Conservation (phyloP, 1,284 basidiomycete species). For the Cryptococcus sp. region DNA sequence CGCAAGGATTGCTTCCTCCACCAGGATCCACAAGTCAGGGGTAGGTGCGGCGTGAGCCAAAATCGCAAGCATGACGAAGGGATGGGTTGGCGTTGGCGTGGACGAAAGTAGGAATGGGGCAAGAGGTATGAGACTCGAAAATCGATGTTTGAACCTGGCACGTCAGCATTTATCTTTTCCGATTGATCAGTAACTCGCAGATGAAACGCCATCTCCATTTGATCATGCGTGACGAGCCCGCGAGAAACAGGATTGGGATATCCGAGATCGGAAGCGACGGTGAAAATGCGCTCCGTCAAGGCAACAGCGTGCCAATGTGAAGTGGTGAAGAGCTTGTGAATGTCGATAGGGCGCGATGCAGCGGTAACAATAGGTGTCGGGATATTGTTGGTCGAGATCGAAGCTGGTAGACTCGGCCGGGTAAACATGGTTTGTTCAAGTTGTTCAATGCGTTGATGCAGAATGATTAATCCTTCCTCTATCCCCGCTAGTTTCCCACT, state of each 20-base stretch:
- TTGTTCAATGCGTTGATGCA: neutral
- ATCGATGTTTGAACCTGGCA: slow-evolving; percentile 27
- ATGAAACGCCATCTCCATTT: slow-evolving; percentile 31
- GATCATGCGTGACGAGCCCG: slow-evolving; percentile 12
- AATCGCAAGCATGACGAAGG: slow-evolving; percentile 28
- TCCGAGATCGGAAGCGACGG: slow-evolving; percentile 7
- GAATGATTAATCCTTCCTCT: neutral
- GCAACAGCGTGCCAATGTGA: neutral
- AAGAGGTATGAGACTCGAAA: slow-evolving; percentile 24
- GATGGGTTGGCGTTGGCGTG: slow-evolving; percentile 21
- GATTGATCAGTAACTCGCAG: slow-evolving; percentile 12
- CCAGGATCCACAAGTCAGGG: slow-evolving; percentile 6
- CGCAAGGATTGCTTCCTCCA: slow-evolving; percentile 20
- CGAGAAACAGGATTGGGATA: slow-evolving; percentile 20
- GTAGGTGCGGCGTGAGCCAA: slow-evolving; percentile 14
- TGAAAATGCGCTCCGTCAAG: slow-evolving; percentile 14
- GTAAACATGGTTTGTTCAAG: slow-evolving; percentile 1
- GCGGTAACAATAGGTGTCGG: too few species aligned
- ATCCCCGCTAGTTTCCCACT: neutral
- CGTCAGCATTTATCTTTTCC: neutral
- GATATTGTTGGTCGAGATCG: neutral
- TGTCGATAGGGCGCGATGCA: neutral
- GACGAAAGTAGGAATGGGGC: slow-evolving; percentile 25
- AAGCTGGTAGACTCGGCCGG: neutral
- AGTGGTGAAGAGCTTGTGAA: neutral